Conservation (phyloP, 2,329 filamentous ascomycete species). For the Fonsecaea pedrosoi region DNA sequence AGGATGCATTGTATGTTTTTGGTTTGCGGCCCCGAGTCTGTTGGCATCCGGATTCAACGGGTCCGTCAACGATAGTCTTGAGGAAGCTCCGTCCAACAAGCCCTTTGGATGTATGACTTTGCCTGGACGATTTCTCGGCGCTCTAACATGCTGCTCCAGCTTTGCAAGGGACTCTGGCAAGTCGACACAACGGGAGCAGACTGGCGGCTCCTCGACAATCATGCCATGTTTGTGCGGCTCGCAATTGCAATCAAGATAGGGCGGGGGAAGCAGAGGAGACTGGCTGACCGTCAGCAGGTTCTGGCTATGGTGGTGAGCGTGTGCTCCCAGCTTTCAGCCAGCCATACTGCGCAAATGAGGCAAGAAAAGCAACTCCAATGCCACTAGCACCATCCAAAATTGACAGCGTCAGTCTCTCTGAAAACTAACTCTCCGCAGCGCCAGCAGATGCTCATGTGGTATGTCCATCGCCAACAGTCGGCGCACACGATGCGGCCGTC, state of each 20-base stretch:
- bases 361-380: constrained; percentile 44
- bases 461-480: constrained; percentile 39
- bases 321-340: no score
- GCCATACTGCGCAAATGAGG: constrained; percentile 40
- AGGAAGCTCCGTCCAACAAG: constrained; percentile 15
- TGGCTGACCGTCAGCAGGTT: constrained; percentile 3
- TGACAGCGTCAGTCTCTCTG: constrained; percentile 40
- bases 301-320: not conserved
- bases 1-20: constrained; percentile 19
- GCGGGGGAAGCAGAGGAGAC: constrained; percentile 35
- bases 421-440: constrained; percentile 39
- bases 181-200: constrained; percentile 34
- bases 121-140: constrained; percentile 5
- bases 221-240: constrained; percentile 35
- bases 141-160: constrained; percentile 36
- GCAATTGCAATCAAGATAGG: constrained; percentile 31
- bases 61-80: constrained; percentile 25
- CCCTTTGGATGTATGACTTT: constrained; percentile 7
- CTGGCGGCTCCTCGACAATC: constrained; percentile 30
- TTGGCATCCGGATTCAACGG: constrained; percentile 26
- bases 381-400: constrained; percentile 45
- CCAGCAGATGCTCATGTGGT: constrained; percentile 42
- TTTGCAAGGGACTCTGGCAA: constrained; percentile 33
- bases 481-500: constrained; percentile 38
- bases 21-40: not conserved